Evolutionary conservation across 306 rosid genomes (phyloP).

Genomic region (Rosa multiflora): DNA sequence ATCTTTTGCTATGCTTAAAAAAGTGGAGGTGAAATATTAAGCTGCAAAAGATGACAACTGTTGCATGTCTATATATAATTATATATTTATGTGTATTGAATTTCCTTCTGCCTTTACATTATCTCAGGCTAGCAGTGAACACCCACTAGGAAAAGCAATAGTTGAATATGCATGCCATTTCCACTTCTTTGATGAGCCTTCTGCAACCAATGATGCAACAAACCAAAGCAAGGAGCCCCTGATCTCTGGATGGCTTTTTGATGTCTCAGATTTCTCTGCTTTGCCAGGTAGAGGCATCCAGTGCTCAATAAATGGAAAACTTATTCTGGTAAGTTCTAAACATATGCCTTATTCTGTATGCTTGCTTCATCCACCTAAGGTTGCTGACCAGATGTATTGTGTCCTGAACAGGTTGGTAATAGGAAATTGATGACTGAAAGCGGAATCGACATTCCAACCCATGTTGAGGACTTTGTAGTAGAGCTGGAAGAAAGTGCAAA

Average conservation of each 20-base stretch:
- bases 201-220: slow-evolving; percentile 41
- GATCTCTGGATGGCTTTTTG: slow-evolving; percentile 74
- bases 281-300: slow-evolving; percentile 87
- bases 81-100: not conserved
- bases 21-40: not conserved
- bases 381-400: slow-evolving; percentile 32
- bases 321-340: slow-evolving; percentile 51
- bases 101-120: slow-evolving; percentile 2
- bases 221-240: slow-evolving; percentile 39
- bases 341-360: not conserved
- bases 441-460: slow-evolving; percentile 62
- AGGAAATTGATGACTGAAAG: slow-evolving; percentile 79
- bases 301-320: slow-evolving; percentile 65
- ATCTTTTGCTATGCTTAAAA: not conserved
- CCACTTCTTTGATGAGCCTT: slow-evolving; percentile 78
- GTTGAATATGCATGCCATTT: slow-evolving; percentile 87
- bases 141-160: slow-evolving; percentile 92
- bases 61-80: not conserved
- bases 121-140: slow-evolving; percentile 94
- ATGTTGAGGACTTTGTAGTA: slow-evolving; percentile 69
- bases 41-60: not conserved
- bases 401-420: slow-evolving; percentile 76
- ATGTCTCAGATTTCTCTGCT: slow-evolving; percentile 73
- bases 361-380: slow-evolving; percentile 25
- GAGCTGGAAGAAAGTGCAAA: slow-evolving; percentile 89